phyloP scores from a whole-genome alignment of 495 filamentous ascomycete species.

The Aspergillus heteromorphus region DNA sequence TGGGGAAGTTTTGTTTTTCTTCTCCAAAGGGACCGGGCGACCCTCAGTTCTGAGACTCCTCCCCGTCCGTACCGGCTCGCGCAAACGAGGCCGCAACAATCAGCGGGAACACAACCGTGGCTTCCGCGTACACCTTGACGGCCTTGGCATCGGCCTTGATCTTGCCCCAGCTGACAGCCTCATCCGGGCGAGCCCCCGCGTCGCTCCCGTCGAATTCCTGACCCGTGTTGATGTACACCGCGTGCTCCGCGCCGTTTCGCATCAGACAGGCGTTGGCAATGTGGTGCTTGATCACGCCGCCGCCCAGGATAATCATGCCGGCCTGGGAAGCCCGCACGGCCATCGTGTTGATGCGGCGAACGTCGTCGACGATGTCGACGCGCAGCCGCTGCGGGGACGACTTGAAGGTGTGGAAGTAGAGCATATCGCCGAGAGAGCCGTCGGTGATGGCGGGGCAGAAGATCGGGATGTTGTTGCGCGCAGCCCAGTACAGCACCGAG shows the following conservation, averaged over 20 bases:
- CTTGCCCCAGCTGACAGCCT: slow-evolving; percentile 98
- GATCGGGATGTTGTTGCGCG: slow-evolving; percentile 86
- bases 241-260: slow-evolving; percentile 93
- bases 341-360: slow-evolving; percentile 83
- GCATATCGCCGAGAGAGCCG: slow-evolving; percentile 91
- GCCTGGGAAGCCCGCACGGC: slow-evolving; percentile 75
- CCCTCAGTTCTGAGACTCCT: slow-evolving; percentile 8
- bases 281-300: slow-evolving; percentile 92
- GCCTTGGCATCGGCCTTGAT: slow-evolving; percentile 80
- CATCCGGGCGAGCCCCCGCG: slow-evolving; percentile 90
- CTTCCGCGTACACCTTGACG: slow-evolving; percentile 93
- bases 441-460: slow-evolving; percentile 97
- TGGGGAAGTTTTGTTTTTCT: neutral
- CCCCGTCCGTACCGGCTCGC: slow-evolving; percentile 17
- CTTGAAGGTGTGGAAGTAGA: slow-evolving; percentile 94
- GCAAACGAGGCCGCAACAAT: slow-evolving; percentile 96
- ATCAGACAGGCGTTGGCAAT: slow-evolving; percentile 96
- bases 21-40: neutral
- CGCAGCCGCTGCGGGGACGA: slow-evolving; percentile 69
- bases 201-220: slow-evolving; percentile 97
- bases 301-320: slow-evolving; percentile 92
- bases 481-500: slow-evolving; percentile 91
- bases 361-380: slow-evolving; percentile 86
- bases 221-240: slow-evolving; percentile 93
- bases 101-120: slow-evolving; percentile 85